These are phyloP conservation scores for Diaporthe capsici DNA, from an alignment of 2,329 filamentous ascomycete species.

Conservation along the genomic window DNA sequence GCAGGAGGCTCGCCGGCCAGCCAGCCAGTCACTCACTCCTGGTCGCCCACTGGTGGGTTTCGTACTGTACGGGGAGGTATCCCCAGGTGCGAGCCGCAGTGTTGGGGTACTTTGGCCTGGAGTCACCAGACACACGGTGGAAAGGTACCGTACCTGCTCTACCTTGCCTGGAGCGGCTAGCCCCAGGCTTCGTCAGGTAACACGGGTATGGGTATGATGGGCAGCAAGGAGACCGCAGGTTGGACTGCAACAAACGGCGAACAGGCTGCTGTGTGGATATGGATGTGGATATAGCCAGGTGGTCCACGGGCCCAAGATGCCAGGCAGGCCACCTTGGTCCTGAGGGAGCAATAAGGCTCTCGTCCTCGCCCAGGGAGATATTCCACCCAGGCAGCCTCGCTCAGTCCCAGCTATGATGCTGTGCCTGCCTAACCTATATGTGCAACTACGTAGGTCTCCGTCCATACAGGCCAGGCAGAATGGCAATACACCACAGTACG, in stretches of 20 bases:
- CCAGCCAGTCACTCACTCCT: not conserved
- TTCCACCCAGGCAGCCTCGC: conserved; percentile 10
- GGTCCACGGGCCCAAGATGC: not conserved
- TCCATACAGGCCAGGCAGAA: not conserved
- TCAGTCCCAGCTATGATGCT: not conserved
- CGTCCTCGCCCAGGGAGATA: not conserved
- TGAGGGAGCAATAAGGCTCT: conserved; percentile 1
- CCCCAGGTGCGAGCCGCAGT: not conserved
- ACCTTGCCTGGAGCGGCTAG: conserved; percentile 24
- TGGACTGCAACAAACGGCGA: conserved; percentile 4
- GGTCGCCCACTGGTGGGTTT: conserved; percentile 11
- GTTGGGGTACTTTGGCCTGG: conserved; percentile 17
- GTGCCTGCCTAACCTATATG: not conserved
- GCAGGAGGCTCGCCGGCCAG: conserved; percentile 6
- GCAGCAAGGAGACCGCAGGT: conserved; percentile 15
- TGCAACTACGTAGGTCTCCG: not conserved
- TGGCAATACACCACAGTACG: not conserved
- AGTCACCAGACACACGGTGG: conserved; percentile 2
- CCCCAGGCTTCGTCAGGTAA: conserved; percentile 20
- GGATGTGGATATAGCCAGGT: conserved; percentile 4
- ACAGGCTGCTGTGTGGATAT: conserved; percentile 15
- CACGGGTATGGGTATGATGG: conserved; percentile 3
- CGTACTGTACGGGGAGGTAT: conserved; percentile 25
- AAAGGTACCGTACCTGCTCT: not conserved
- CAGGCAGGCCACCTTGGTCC: not conserved